Evolutionary conservation across 768 basidiomycete species (phyloP).

Genomic region (Artomyces pyxidatus): DNA sequence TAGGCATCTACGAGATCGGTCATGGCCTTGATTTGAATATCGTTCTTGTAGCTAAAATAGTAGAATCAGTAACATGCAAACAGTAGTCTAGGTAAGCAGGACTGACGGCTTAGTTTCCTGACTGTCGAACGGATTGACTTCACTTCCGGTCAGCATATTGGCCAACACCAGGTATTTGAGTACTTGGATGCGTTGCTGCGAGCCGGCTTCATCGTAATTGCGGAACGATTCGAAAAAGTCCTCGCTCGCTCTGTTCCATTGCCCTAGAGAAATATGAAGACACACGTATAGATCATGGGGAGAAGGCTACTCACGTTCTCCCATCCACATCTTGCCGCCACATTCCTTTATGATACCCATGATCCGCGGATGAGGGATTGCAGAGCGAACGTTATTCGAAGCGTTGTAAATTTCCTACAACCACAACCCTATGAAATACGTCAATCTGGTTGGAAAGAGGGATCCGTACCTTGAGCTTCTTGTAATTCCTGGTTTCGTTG

Average conservation of each 20-base stretch:
- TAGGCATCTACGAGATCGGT: constrained; percentile 96
- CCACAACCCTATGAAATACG: too few relatives aligned
- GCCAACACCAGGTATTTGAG: constrained; percentile 96
- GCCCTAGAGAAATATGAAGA: constrained; percentile 42
- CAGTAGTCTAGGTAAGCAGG: neutral
- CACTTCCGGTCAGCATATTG: constrained; percentile 96
- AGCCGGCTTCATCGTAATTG: constrained; percentile 97
- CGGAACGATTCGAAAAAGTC: constrained; percentile 99
- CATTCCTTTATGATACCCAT: constrained; percentile 99
- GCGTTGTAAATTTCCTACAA: constrained; percentile 94
- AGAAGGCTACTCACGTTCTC: constrained; percentile 75
- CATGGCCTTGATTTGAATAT: constrained; percentile 97
- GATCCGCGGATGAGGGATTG: constrained; percentile 96
- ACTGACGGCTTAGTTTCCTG: constrained; percentile 97
- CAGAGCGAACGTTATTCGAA: constrained; percentile 83
- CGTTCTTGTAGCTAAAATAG: constrained; percentile 73
- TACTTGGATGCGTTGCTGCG: constrained; percentile 93
- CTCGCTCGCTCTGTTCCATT: constrained; percentile 94
- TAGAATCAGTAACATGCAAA: neutral
- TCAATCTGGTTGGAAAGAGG: too few relatives aligned
- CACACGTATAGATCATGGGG: neutral
- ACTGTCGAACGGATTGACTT: constrained; percentile 98
- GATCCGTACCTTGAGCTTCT: constrained; percentile 85
- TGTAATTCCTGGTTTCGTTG: constrained; percentile 90
- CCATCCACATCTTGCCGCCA: constrained; percentile 99